Conservation (phyloP, 139 green algal species). For the Zygnema cylindricum region DNA sequence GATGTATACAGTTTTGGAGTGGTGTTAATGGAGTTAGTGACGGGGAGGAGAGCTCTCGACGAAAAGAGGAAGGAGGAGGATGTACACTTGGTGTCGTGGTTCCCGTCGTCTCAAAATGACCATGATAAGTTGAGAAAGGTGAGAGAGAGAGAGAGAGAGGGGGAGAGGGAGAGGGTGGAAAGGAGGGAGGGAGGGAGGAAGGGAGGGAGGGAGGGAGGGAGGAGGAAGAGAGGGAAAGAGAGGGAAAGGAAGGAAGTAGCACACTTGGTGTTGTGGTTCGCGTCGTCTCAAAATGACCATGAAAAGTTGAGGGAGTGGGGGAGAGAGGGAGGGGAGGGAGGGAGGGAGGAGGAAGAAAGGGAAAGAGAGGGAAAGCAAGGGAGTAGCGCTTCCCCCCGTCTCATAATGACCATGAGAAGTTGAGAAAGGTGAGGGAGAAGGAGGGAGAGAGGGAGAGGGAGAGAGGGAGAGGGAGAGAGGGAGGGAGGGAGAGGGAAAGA, state of each 20-base stretch:
- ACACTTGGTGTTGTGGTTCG: too few relatives aligned
- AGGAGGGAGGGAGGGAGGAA: not conserved
- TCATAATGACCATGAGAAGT: conserved; percentile 10
- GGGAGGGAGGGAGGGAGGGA: not conserved
- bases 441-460: not conserved
- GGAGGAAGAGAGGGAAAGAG: not conserved
- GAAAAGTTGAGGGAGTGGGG: not conserved
- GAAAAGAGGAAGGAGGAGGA: conserved; percentile 23
- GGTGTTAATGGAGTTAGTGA: conserved; percentile 47
- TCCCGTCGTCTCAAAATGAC: not conserved
- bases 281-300: too few relatives aligned
- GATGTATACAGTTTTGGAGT: conserved; percentile 55
- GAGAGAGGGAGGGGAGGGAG: not conserved
- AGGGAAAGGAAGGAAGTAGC: not conserved
- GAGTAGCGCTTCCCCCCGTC: conserved; percentile 5
- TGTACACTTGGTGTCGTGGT: conserved; percentile 33
- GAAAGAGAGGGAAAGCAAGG: not conserved
- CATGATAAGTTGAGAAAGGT: conserved; percentile 30
- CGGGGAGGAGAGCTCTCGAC: conserved; percentile 31
- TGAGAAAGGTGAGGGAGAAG: conserved; percentile 3
- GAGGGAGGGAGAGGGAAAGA: not conserved
- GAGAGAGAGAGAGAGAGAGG: not conserved
- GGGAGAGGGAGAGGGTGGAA: not conserved
- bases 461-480: not conserved
- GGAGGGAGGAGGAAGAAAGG: not conserved